Base-by-base conservation (phyloP, 140 eudicot genomes). In the Flaveria floridana region DNA sequence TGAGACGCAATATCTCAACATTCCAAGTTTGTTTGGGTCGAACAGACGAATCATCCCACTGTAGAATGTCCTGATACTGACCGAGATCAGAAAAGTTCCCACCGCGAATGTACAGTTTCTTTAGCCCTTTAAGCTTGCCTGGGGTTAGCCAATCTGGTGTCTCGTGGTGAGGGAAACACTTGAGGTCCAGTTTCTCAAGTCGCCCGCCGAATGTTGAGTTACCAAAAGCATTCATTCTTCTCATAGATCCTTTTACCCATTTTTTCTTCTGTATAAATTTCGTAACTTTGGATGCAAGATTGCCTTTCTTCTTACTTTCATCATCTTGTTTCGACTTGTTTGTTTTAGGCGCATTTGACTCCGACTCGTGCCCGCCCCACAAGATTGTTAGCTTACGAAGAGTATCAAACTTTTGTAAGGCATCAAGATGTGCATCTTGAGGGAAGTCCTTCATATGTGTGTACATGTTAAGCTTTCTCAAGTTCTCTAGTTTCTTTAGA, bases 61-160 rank as follows among this genome's bases (percentile, higher is more conserved):
- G 71, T 1, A 20, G 19, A 13, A 21, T 46, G 48, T 77, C 84
- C 25, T 74, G 64, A 47, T 50, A 78, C 28, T 74, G 82, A 50
- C 85, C 81, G 11, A 86, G 71, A 73, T 81, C 86, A 18, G 71
- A 42, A 23, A 86, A 46, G 2, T 68, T 8, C 10, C 91, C 91
- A 28, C 88, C 91, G 25, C 84, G 86, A 47, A 86, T 81, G 73
- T 84, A 81, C 6, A 86, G 83, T 65, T 86, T 86, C 81, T 75
- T 76, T 66, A 86, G 50, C 19, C 66, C 72, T 23, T 48, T 26
- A 46, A 83, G 72, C 2, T 46, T 74, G n/a, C 23, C 53, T 1
- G 84, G 75, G 9, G 73, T 74, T 52, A 87, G 73, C 87, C 87
- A 85, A 2, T 6, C 2, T 12, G 83, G 82, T 10, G 86, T 69